These are phyloP conservation scores for Pholiota conissans DNA, from an alignment of 768 basidiomycete genomes.

Conservation along the genomic window DNA sequence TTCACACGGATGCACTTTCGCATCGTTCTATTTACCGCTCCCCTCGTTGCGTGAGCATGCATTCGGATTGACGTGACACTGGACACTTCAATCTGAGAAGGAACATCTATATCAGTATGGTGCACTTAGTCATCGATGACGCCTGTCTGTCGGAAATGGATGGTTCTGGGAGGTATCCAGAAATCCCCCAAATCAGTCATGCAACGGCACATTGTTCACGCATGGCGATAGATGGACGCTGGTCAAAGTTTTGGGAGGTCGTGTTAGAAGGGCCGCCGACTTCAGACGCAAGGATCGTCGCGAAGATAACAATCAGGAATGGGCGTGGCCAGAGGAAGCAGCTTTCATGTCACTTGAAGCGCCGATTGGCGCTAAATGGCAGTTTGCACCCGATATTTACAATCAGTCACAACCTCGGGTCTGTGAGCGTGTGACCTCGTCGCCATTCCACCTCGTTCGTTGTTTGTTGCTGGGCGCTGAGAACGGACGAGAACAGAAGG, in stretches of 20 bases:
- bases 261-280: no score
- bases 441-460: not conserved
- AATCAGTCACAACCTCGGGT: constrained; percentile 8
- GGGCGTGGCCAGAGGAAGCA: not conserved
- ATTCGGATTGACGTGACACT: not conserved
- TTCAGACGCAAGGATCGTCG: not conserved
- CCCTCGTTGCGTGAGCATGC: not conserved
- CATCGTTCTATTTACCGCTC: constrained; percentile 1
- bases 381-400: constrained; percentile 4
- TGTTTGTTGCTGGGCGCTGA: not conserved
- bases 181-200: not conserved
- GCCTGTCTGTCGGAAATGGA: not conserved
- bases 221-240: not conserved
- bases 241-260: not conserved
- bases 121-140: not conserved
- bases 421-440: constrained; percentile 11
- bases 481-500: not conserved
- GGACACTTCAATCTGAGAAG: not conserved
- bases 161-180: not conserved
- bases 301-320: not conserved
- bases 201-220: not conserved
- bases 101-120: not conserved
- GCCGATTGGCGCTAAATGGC: constrained; percentile 17
- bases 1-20: not conserved
- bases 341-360: not conserved